These are phyloP conservation scores for Paralagenidium karlingii DNA, from an alignment of 352 stramenopile species.

Conservation along the genomic window DNA sequence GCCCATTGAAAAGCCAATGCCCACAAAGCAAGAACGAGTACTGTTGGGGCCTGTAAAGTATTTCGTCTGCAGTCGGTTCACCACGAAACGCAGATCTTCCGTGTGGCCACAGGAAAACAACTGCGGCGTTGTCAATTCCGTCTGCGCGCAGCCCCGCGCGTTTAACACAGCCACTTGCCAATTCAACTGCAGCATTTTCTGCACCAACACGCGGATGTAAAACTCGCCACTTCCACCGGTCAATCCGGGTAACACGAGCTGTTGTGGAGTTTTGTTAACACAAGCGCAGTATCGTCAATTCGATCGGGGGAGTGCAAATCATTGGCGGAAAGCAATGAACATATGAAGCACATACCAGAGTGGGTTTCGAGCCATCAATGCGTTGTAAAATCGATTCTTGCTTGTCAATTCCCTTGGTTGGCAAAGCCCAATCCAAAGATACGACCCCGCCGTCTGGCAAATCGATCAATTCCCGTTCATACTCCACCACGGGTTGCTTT, in stretches of 20 bases:
- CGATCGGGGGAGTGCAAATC: too few relatives aligned
- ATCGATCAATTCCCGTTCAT: slow-evolving; percentile 44
- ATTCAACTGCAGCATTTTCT: slow-evolving; percentile 15
- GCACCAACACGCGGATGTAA: slow-evolving; percentile 44
- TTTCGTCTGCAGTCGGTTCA: slow-evolving; percentile 15
- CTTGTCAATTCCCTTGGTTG: too few relatives aligned
- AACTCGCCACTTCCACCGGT: slow-evolving; percentile 44
- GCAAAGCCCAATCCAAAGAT: slow-evolving; percentile 60
- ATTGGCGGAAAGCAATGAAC: too few relatives aligned
- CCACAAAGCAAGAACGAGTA: slow-evolving; percentile 18
- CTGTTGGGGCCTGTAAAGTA: slow-evolving; percentile 17
- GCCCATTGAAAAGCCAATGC: slow-evolving; percentile 55
- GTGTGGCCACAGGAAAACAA: slow-evolving; percentile 66
- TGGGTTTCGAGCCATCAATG: slow-evolving; percentile 3
- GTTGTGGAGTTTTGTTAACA: slow-evolving; percentile 19
- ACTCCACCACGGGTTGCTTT: slow-evolving; percentile 16
- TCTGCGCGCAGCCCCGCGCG: slow-evolving; percentile 48
- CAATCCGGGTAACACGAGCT: slow-evolving; percentile 41
- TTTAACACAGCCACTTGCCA: slow-evolving; percentile 73
- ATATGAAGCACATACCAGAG: too few relatives aligned
- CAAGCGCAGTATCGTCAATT: slow-evolving; percentile 3
- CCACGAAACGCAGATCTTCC: slow-evolving; percentile 44
- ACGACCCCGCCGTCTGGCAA: slow-evolving; percentile 53
- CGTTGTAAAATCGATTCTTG: too few relatives aligned
- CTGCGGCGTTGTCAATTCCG: slow-evolving; percentile 34